A percentile compares a stretch with the other conserved stretches of the same genome.
phyloP scores from a whole-genome alignment of 257 asterid species.

The Coffea eugenioides region DNA sequence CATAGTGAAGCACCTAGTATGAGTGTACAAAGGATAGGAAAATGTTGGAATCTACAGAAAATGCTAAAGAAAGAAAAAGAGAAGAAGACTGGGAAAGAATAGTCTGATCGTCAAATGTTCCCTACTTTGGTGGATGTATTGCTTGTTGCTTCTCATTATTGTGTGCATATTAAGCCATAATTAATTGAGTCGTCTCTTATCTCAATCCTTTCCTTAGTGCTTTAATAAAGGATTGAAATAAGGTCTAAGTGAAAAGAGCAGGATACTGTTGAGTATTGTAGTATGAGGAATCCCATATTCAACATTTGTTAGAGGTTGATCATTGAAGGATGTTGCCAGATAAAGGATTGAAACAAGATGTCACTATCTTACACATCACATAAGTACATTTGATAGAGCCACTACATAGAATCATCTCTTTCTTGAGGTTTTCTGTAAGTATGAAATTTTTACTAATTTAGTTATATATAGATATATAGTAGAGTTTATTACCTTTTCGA shows the following conservation, averaged over 20 bases:
- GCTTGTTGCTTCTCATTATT: not conserved
- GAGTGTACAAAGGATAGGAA: constrained; percentile 5
- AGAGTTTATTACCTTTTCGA: not conserved
- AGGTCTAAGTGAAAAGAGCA: constrained; percentile 2
- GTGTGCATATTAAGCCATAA: not conserved
- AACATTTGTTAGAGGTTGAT: not conserved
- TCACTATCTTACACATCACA: not conserved
- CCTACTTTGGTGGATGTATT: not conserved
- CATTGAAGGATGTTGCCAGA: not conserved
- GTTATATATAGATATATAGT: not conserved
- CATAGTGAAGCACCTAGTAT: not conserved
- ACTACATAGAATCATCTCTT: not conserved
- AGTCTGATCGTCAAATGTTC: not conserved
- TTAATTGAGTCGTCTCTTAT: not conserved
- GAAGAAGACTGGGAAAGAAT: not conserved
- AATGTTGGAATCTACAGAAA: constrained; percentile 23
- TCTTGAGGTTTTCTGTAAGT: not conserved
- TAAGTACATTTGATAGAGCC: not conserved
- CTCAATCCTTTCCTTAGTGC: not conserved
- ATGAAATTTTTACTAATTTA: too few relatives aligned
- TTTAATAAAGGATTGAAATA: not conserved
- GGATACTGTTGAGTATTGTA: not conserved
- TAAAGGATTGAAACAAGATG: not conserved
- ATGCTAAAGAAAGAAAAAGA: not conserved
- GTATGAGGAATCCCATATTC: not conserved